Conservation (phyloP, 108 stramenopile genomes). For the Heterococcus sp. region DNA sequence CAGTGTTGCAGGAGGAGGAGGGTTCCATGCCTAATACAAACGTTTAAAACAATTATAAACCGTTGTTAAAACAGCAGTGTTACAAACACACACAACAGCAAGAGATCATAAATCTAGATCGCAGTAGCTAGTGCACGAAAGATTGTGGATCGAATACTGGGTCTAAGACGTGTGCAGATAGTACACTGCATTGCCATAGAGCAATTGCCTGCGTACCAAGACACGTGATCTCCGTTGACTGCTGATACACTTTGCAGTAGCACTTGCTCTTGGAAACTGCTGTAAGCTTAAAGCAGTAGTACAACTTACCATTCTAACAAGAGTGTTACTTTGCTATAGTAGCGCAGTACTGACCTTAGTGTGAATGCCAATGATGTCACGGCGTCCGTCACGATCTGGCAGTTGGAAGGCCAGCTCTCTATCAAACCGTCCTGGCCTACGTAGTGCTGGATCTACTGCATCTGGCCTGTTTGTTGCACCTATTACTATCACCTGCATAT, state of each 20-base stretch:
- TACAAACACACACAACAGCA: not conserved
- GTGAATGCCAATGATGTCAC: constrained; percentile 35
- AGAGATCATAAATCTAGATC: not conserved
- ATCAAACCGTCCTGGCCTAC: constrained; percentile 49
- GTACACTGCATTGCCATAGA: not conserved
- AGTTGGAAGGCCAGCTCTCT: constrained; percentile 43
- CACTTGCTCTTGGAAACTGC: not conserved
- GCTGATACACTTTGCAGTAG: not conserved
- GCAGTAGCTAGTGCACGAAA: not conserved
- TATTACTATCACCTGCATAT: constrained; percentile 46
- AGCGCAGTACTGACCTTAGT: constrained; percentile 23
- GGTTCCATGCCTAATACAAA: not conserved
- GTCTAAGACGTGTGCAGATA: not conserved
- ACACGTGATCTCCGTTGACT: not conserved
- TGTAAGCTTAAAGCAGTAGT: not conserved
- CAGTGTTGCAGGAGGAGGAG: not conserved
- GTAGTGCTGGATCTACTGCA: constrained; percentile 47
- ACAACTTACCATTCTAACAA: not conserved
- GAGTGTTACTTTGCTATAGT: constrained; percentile 4
- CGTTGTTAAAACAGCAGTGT: not conserved
- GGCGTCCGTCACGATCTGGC: constrained; percentile 18
- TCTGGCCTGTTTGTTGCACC: constrained; percentile 51
- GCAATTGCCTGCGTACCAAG: not conserved
- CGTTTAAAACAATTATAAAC: no score
- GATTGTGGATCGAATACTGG: no score